These are phyloP conservation scores for Rhododendron vialii DNA, from an alignment of 148 eudicot genomes.

Conservation along the genomic window DNA sequence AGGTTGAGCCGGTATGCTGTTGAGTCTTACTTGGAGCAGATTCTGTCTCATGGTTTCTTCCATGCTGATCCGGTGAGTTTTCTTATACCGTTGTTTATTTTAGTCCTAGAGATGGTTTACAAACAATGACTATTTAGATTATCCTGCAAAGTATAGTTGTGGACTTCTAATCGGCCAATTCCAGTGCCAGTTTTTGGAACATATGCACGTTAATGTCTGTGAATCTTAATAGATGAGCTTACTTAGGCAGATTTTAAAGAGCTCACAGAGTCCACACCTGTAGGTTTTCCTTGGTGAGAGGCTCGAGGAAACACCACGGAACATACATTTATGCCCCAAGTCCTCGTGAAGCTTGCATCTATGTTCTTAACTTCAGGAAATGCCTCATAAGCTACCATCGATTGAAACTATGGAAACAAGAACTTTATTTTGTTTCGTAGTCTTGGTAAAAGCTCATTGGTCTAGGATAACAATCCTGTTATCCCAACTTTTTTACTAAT, in stretches of 20 bases:
- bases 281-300: slow-evolving; percentile 1
- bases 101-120: background rate
- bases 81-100: background rate
- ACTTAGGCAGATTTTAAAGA: background rate
- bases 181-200: background rate
- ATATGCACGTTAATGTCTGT: background rate
- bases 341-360: background rate
- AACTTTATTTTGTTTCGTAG: background rate
- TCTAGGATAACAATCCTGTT: background rate
- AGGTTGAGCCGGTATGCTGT: slow-evolving; percentile 98
- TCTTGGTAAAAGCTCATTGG: background rate
- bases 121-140: background rate
- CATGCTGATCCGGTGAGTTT: slow-evolving; percentile 96
- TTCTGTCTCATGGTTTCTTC: slow-evolving; percentile 91
- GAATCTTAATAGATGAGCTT: background rate
- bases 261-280: background rate
- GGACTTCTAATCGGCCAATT: background rate
- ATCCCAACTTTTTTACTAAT: background rate
- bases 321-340: background rate
- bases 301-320: background rate
- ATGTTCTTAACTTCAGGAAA: background rate
- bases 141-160: background rate
- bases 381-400: background rate
- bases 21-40: slow-evolving; percentile 91
- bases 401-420: background rate